A percentile compares a stretch with the other conserved stretches of the same genome.
phyloP scores from a whole-genome alignment of 495 filamentous ascomycete genomes.

The Penicillium canariense region DNA sequence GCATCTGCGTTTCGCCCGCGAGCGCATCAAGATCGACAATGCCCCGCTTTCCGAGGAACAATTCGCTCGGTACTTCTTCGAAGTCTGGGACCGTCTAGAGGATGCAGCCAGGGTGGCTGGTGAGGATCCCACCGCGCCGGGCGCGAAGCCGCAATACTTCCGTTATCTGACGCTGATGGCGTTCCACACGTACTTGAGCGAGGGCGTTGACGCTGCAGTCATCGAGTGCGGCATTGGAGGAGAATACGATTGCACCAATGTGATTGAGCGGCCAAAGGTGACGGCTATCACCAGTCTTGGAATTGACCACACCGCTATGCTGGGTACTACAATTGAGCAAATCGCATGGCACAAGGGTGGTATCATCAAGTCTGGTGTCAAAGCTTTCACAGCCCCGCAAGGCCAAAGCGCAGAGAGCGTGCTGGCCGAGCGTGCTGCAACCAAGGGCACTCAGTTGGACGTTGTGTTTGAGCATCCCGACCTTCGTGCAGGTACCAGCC shows the following conservation, averaged over 20 bases:
- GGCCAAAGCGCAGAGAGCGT: conserved; percentile 63
- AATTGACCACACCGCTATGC: conserved; percentile 79
- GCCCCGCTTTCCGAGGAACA: conserved; percentile 67
- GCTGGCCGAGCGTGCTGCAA: conserved; percentile 64
- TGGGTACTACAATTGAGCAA: conserved; percentile 80
- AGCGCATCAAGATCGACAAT: conserved; percentile 83
- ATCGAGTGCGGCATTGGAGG: conserved; percentile 95
- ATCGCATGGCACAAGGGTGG: conserved; percentile 98
- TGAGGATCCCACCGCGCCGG: conserved; percentile 42
- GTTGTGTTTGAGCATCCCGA: conserved; percentile 63
- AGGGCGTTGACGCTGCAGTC: conserved; percentile 77
- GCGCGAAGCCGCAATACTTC: conserved; percentile 79
- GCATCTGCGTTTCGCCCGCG: conserved; percentile 81
- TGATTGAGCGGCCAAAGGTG: conserved; percentile 71
- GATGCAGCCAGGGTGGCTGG: conserved; percentile 47
- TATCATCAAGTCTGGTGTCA: conserved; percentile 73
- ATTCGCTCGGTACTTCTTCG: conserved; percentile 85
- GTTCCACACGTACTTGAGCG: conserved; percentile 78
- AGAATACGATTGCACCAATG: conserved; percentile 90
- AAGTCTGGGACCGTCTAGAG: conserved; percentile 80
- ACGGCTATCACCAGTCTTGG: conserved; percentile 80
- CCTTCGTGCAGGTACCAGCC: conserved; percentile 41
- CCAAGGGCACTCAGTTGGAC: conserved; percentile 59
- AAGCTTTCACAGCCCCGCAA: conserved; percentile 76
- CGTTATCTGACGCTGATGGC: conserved; percentile 88